These are phyloP conservation scores for Entomortierella chlamydospora DNA, from an alignment of 192 early-diverging fungal species.

Conservation along the genomic window DNA sequence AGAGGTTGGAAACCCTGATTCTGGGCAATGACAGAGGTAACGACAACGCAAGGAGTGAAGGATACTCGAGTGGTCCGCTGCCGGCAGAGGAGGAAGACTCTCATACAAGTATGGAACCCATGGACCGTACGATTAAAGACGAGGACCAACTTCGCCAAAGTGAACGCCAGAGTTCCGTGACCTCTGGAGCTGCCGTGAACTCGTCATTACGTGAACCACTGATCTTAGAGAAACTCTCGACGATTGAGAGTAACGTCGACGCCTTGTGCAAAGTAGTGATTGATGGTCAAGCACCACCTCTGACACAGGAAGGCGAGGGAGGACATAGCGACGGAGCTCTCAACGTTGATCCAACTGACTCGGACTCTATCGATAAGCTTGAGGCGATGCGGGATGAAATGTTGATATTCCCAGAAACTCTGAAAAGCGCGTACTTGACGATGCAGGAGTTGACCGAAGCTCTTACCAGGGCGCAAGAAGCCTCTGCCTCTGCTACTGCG, in stretches of 20 bases:
- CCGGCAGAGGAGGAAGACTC: not conserved
- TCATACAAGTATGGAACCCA: not conserved
- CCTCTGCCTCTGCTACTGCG: not conserved
- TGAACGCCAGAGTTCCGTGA: not conserved
- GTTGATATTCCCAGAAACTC: conserved; percentile 9
- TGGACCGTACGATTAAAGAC: not conserved
- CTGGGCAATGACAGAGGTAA: not conserved
- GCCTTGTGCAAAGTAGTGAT: conserved; percentile 29
- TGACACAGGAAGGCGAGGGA: not conserved
- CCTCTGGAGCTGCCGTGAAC: not conserved
- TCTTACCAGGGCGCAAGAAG: not conserved
- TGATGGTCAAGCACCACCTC: conserved; percentile 10
- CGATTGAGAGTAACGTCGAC: conserved; percentile 13
- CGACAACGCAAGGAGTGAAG: not conserved
- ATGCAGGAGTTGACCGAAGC: conserved; percentile 17
- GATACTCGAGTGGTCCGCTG: not conserved
- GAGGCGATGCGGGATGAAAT: conserved; percentile 9
- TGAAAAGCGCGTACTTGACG: not conserved
- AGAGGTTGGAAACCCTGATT: conserved; percentile 8
- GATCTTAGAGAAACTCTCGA: conserved; percentile 14
- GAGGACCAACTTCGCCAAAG: not conserved
- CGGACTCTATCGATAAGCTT: not conserved
- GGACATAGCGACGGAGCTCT: not conserved
- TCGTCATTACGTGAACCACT: not conserved
- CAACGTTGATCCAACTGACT: not conserved